A percentile compares a stretch with the other conserved stretches of the same genome.
Conservation (phyloP, 2,329 filamentous ascomycete genomes). For the Aspergillus felis region DNA sequence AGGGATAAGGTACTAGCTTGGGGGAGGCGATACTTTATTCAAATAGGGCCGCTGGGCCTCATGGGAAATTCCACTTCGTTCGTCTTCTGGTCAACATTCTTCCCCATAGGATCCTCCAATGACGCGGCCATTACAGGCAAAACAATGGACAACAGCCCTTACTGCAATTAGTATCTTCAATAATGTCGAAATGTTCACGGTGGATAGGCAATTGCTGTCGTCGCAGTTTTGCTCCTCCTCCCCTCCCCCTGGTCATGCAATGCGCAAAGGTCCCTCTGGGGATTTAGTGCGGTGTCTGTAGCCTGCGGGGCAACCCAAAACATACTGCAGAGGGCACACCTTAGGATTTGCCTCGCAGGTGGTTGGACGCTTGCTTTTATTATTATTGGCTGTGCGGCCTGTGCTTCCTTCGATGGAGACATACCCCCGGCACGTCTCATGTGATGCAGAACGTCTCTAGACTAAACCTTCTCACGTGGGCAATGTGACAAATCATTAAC, state of each 20-base stretch:
- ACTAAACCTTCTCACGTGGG: background rate
- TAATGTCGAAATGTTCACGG: background rate
- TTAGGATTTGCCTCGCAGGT: background rate
- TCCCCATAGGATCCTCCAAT: background rate
- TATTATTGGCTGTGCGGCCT: background rate
- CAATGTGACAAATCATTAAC: background rate
- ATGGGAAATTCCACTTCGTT: background rate
- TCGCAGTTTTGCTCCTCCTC: background rate
- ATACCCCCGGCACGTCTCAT: background rate
- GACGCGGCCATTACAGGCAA: background rate
- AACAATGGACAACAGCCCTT: background rate
- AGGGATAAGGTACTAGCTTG: background rate
- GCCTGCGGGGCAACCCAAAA: background rate
- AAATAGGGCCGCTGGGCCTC: background rate
- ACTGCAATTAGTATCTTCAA: background rate
- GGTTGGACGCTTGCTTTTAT: background rate
- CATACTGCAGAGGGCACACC: background rate
- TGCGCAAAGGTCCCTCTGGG: background rate
- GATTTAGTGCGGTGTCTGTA: background rate
- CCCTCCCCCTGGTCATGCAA: background rate
- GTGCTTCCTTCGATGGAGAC: background rate
- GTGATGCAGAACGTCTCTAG: background rate
- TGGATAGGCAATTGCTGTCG: background rate
- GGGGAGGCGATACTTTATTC: background rate
- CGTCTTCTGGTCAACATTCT: background rate